Evolutionary conservation across 257 asterid genomes (phyloP).

Genomic region (Datura wrightii): DNA sequence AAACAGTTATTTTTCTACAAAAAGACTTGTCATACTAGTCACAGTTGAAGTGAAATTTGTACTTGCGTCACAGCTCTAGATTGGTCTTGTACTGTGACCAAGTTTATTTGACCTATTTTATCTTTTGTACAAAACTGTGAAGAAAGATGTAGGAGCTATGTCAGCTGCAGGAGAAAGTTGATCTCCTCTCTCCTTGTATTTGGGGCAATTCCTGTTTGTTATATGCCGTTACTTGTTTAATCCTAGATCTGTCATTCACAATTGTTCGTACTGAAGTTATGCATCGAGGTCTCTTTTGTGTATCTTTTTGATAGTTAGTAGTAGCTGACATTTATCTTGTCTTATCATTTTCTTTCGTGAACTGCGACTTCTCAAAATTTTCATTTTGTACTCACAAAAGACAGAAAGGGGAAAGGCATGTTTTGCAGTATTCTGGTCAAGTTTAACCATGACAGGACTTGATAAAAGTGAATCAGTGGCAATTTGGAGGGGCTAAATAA

Average conservation of each 20-base stretch:
- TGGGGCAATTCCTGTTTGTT: neutral
- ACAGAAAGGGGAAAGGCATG: neutral
- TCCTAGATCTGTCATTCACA: neutral
- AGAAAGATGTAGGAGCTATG: neutral
- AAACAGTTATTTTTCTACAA: neutral
- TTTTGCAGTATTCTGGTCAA: neutral
- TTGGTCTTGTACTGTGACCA: neutral
- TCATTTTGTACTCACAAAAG: neutral
- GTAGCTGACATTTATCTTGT: neutral
- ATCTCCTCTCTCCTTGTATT: neutral
- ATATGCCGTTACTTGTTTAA: neutral
- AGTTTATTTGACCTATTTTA: neutral
- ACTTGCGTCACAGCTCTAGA: neutral
- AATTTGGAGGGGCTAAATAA: neutral
- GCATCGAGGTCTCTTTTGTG: neutral
- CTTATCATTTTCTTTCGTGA: neutral
- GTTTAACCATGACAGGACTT: neutral
- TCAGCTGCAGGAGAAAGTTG: neutral
- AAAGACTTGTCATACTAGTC: neutral
- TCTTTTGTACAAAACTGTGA: neutral
- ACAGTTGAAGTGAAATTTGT: neutral
- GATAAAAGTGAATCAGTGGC: neutral
- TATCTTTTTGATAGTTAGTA: too few species aligned
- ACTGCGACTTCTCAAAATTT: neutral
- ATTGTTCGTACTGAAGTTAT: neutral